phyloP scores from a whole-genome alignment of 1,284 basidiomycete genomes.

The Apiotrichum montevideense region DNA sequence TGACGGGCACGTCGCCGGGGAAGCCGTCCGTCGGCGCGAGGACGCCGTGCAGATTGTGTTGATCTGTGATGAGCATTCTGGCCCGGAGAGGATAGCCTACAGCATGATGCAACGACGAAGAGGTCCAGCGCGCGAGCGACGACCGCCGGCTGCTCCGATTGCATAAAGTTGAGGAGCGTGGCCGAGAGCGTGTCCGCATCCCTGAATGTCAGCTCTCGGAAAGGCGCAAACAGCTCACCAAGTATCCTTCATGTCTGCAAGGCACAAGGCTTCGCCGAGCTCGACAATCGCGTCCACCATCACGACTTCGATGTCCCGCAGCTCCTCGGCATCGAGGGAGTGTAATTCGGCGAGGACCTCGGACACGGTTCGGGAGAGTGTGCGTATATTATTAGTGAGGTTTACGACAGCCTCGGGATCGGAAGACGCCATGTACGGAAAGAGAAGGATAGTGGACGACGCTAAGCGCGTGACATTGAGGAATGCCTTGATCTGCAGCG shows the following conservation, averaged over 20 bases:
- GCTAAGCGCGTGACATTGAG: constrained; percentile 15
- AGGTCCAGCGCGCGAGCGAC: constrained; percentile 23
- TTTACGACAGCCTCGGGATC: too few relatives aligned
- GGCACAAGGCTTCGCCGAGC: constrained; percentile 23
- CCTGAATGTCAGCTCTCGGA: constrained; percentile 17
- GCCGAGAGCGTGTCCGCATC: constrained; percentile 23
- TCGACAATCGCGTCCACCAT: constrained; percentile 18
- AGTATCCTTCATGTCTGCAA: constrained; percentile 12
- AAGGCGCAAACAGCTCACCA: constrained; percentile 20
- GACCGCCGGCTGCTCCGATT: constrained; percentile 5
- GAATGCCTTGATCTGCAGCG: constrained; percentile 4
- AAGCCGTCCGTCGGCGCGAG: constrained; percentile 3
- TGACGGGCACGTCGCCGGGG: constrained; percentile 12
- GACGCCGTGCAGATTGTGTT: constrained; percentile 31
- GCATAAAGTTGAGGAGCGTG: constrained; percentile 18
- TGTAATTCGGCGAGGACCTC: too few relatives aligned
- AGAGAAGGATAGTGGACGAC: constrained; percentile 18
- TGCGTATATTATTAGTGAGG: too few relatives aligned
- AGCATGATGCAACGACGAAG: constrained; percentile 26
- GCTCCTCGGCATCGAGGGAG: too few relatives aligned
- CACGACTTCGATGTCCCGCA: constrained; percentile 8
- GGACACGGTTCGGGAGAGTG: too few relatives aligned
- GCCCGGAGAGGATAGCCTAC: constrained; percentile 16
- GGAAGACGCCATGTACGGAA: constrained; percentile 7
- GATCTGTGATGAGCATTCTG: constrained; percentile 25